A percentile compares a stretch with the other conserved stretches of the same genome.
These are phyloP conservation scores for Actinomortierella wolfii DNA, from an alignment of 371 early-diverging fungal species.

Conservation along the genomic window DNA sequence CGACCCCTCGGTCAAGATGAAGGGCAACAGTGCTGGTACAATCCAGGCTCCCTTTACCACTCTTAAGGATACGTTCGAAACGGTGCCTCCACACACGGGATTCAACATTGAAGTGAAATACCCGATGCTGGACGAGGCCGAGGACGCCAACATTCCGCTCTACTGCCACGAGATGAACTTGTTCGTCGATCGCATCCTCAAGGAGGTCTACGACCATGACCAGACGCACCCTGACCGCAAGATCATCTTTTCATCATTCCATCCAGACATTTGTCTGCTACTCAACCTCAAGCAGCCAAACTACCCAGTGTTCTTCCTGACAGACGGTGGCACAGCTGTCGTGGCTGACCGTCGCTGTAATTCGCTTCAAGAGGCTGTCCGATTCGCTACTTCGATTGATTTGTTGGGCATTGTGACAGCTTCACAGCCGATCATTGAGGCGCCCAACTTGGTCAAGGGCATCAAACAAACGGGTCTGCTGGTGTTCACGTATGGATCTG, in stretches of 20 bases:
- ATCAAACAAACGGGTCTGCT: constrained; percentile 76
- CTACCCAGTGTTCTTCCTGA: constrained; percentile 91
- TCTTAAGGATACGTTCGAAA: constrained; percentile 76
- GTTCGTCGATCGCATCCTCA: constrained; percentile 85
- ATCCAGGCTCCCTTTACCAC: constrained; percentile 88
- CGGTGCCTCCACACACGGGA: constrained; percentile 79
- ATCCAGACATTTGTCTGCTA: constrained; percentile 87
- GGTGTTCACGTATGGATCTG: constrained; percentile 87
- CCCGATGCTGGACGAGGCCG: constrained; percentile 89
- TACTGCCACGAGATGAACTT: constrained; percentile 81
- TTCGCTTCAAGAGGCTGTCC: constrained; percentile 82
- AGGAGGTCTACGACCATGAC: constrained; percentile 74
- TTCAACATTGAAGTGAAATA: constrained; percentile 98
- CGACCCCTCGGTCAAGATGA: constrained; percentile 48
- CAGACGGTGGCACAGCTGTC: constrained; percentile 79
- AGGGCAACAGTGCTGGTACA: constrained; percentile 71
- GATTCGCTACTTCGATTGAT: constrained; percentile 77
- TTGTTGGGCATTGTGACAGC: constrained; percentile 86
- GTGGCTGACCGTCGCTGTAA: constrained; percentile 87
- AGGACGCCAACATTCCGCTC: constrained; percentile 62
- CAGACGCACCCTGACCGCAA: constrained; percentile 69
- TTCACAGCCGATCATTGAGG: constrained; percentile 76
- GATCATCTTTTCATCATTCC: constrained; percentile 94
- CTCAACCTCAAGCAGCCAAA: constrained; percentile 83
- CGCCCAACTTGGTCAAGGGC: constrained; percentile 75